Evolutionary conservation across 148 eudicot species (phyloP).

Genomic region (Camellia granthamiana): DNA sequence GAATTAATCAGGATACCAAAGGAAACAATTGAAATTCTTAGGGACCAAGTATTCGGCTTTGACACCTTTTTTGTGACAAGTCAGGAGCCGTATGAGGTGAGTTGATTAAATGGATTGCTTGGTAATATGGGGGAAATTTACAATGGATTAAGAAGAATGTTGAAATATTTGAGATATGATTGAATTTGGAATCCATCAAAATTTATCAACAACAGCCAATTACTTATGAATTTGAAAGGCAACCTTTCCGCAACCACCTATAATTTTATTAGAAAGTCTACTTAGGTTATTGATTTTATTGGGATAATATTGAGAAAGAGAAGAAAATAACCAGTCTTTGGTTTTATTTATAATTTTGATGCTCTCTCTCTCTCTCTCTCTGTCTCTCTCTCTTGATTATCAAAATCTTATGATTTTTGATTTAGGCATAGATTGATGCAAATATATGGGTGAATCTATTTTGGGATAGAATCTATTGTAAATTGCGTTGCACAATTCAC

Average conservation of each 20-base stretch:
- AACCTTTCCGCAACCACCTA: neutral
- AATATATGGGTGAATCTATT: no score
- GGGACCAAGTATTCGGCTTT: slow-evolving; percentile 92
- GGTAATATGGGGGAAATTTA: neutral
- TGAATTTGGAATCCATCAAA: neutral
- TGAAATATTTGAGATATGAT: neutral
- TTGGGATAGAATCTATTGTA: no score
- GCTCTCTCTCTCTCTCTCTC: neutral
- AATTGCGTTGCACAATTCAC: no score
- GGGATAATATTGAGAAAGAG: neutral
- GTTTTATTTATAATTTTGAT: neutral
- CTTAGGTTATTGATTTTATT: neutral
- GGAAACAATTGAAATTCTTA: slow-evolving; percentile 78
- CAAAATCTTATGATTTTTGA: no score
- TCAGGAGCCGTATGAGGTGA: slow-evolving; percentile 98
- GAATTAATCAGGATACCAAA: slow-evolving; percentile 73
- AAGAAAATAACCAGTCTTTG: neutral
- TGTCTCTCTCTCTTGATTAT: neutral
- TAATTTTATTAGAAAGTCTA: neutral
- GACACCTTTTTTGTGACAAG: slow-evolving; percentile 93
- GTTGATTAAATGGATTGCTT: slow-evolving; percentile 19
- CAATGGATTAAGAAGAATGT: neutral
- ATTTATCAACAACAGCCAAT: neutral
- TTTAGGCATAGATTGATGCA: no score
- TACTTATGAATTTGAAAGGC: neutral